phyloP scores from a whole-genome alignment of 2,329 filamentous ascomycete species.

The Penicillium janthinellum region DNA sequence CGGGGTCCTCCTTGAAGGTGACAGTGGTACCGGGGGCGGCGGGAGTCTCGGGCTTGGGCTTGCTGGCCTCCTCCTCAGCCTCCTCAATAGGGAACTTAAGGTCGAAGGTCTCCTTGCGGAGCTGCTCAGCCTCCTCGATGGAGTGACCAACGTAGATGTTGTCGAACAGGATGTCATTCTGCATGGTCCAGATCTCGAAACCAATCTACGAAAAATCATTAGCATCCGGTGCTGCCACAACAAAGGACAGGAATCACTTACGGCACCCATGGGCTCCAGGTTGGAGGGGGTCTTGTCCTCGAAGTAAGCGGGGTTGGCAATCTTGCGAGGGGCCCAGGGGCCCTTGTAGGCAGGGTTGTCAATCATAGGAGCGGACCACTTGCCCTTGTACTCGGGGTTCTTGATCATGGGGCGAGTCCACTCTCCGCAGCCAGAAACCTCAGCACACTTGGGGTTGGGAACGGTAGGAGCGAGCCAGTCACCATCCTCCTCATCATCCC shows the following conservation, averaged over 20 bases:
- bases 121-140: constrained; percentile 82
- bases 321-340: constrained; percentile 90
- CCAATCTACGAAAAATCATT: constrained; percentile 60
- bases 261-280: constrained; percentile 87
- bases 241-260: not conserved
- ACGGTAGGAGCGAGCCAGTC: constrained; percentile 92
- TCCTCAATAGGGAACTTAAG: constrained; percentile 84
- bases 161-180: constrained; percentile 97
- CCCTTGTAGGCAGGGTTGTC: constrained; percentile 99
- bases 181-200: constrained; percentile 99
- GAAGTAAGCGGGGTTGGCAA: constrained; percentile 92
- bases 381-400: constrained; percentile 98
- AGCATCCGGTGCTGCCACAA: not conserved
- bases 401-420: constrained; percentile 91
- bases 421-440: constrained; percentile 88
- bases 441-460: constrained; percentile 93
- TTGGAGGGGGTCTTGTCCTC: constrained; percentile 97
- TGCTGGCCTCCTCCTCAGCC: constrained; percentile 73
- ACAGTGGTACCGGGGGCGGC: constrained; percentile 72
- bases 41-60: constrained; percentile 70
- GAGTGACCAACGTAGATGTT: constrained; percentile 99
- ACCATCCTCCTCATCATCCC: constrained; percentile 99
- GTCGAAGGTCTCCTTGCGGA: constrained; percentile 86
- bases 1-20: constrained; percentile 87
- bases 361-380: constrained; percentile 89